A percentile compares a stretch with the other conserved stretches of the same genome.
These are phyloP conservation scores for Aspergillus ostianus DNA, from an alignment of 495 filamentous ascomycete species.

Conservation along the genomic window DNA sequence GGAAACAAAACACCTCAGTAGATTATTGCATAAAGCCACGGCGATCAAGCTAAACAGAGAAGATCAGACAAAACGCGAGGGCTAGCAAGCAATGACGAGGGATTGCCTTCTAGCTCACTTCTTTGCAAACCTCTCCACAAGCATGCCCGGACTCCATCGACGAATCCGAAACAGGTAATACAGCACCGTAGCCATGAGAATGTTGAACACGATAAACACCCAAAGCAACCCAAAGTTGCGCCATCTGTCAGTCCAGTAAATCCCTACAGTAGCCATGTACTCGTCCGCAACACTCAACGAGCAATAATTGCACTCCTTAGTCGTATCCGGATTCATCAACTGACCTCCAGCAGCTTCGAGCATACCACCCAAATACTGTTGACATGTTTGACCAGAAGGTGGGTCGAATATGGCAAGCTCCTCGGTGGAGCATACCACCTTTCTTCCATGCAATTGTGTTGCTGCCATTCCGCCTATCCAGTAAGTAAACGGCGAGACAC, in stretches of 20 bases:
- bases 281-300: conserved; percentile 39
- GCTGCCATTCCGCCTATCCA: conserved; percentile 20
- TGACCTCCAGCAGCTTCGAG: conserved; percentile 26
- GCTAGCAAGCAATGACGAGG: too few species aligned
- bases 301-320: conserved; percentile 41
- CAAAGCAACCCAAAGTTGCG: conserved; percentile 49
- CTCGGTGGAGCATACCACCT: conserved; percentile 51
- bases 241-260: conserved; percentile 36
- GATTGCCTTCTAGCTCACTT: not conserved
- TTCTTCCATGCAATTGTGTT: conserved; percentile 51
- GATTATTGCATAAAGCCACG: too few species aligned
- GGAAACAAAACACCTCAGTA: too few species aligned
- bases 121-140: not conserved
- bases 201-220: conserved; percentile 50
- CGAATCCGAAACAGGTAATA: conserved; percentile 52
- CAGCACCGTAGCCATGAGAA: conserved; percentile 40
- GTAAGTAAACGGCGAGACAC: conserved; percentile 61
- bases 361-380: conserved; percentile 38
- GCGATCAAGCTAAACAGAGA: too few species aligned
- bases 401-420: conserved; percentile 57
- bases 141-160: conserved; percentile 19
- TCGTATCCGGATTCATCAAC: conserved; percentile 39
- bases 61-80: too few species aligned
- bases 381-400: conserved; percentile 46
- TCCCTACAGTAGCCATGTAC: conserved; percentile 31